phyloP scores from a whole-genome alignment of 306 rosid species.

The Hylodesmum podocarpum region DNA sequence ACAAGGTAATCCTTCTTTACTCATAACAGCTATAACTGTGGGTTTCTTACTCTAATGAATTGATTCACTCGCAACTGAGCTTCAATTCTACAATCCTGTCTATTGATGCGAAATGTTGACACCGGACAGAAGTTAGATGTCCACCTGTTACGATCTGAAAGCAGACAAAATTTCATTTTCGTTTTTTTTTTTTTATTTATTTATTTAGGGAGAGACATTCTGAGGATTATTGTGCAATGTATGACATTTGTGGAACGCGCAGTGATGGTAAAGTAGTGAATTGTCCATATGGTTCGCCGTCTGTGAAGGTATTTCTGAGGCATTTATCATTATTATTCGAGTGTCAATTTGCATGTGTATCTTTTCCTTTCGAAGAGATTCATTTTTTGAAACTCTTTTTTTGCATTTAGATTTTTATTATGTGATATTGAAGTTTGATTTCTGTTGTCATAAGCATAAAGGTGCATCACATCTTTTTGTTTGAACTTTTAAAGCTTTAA shows the following conservation, averaged over 20 bases:
- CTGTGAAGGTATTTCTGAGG: constrained; percentile 68
- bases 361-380: not conserved
- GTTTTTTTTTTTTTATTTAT: constrained; percentile 15
- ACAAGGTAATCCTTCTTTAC: constrained; percentile 37
- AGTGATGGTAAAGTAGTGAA: constrained; percentile 80
- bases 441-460: constrained; percentile 2
- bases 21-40: not conserved
- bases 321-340: not conserved
- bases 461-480: constrained; percentile 18
- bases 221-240: constrained; percentile 80
- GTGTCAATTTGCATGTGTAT: not conserved
- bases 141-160: not conserved
- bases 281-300: constrained; percentile 73
- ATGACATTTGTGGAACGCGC: constrained; percentile 82
- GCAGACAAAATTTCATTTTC: not conserved
- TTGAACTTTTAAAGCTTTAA: constrained; percentile 19
- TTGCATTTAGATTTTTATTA: not conserved
- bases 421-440: not conserved
- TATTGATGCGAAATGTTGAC: not conserved
- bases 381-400: not conserved
- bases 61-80: not conserved
- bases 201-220: constrained; percentile 64
- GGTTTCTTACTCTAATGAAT: not conserved
- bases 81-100: constrained; percentile 9
- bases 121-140: constrained; percentile 1